These are phyloP conservation scores for Pseudisothecium myosuroides DNA, from an alignment of 225 moss, liverwort and hornwort genomes.

Conservation along the genomic window DNA sequence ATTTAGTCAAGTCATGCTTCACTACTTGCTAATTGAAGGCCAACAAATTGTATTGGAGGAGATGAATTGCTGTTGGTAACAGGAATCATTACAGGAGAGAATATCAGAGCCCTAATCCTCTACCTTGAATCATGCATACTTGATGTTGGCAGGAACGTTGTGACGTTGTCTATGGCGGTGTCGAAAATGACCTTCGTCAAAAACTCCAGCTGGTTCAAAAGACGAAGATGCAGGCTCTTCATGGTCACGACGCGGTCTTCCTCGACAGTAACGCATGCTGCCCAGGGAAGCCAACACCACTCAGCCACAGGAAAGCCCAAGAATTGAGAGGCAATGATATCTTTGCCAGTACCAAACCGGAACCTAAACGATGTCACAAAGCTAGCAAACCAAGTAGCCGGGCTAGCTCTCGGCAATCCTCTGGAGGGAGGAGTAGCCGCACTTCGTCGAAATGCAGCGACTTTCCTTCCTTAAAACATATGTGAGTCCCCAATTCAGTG, in stretches of 20 bases:
- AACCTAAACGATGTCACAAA: not conserved
- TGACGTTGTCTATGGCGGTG: not conserved
- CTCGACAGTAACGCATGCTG: not conserved
- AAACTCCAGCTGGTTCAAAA: not conserved
- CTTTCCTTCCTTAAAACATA: not conserved
- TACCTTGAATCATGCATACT: not conserved
- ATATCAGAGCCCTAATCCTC: not conserved
- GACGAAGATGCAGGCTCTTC: not conserved
- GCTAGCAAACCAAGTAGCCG: not conserved
- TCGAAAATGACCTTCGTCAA: not conserved
- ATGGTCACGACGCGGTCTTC: slow-evolving; percentile 11
- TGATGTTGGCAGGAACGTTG: not conserved
- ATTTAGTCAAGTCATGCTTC: not conserved
- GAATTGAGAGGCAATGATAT: no score
- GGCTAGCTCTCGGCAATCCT: not conserved
- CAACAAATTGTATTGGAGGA: not conserved
- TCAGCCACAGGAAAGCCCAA: not conserved
- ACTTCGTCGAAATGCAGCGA: not conserved
- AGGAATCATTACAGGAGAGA: not conserved
- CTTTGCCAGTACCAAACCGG: not conserved
- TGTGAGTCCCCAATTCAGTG: not conserved
- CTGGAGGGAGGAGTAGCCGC: not conserved
- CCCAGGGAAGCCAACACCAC: not conserved
- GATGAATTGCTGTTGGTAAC: not conserved
- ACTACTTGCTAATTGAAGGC: not conserved